Conservation (phyloP, 768 basidiomycete genomes). For the Kwoniella sp. region DNA sequence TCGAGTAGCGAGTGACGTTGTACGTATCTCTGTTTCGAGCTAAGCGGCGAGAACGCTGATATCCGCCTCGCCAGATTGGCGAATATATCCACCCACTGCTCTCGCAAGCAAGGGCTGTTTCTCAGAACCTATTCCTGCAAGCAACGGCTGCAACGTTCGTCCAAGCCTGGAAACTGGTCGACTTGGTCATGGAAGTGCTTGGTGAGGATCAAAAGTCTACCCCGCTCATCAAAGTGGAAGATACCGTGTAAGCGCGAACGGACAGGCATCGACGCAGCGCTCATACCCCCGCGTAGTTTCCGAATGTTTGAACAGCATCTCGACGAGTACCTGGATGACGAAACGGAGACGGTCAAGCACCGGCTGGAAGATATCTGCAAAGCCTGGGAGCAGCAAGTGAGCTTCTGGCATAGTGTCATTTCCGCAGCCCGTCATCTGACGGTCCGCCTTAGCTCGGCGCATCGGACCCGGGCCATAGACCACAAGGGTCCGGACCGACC, state of each 20-base stretch:
- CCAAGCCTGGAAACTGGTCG: conserved; percentile 81
- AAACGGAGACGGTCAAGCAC: conserved; percentile 73
- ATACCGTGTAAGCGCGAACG: conserved; percentile 76
- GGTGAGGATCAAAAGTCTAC: conserved; percentile 29
- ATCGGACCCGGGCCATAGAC: conserved; percentile 11
- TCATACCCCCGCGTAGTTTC: no score
- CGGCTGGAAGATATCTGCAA: conserved; percentile 70
- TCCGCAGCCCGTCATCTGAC: not conserved
- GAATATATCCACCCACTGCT: conserved; percentile 81
- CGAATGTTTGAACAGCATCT: conserved; percentile 93
- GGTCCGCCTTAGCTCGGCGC: conserved; percentile 27
- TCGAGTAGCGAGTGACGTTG: conserved; percentile 74
- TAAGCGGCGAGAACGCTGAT: not conserved
- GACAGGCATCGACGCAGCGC: no score
- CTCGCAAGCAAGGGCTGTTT: conserved; percentile 69
- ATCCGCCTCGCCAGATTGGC: conserved; percentile 58
- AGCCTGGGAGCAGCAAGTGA: conserved; percentile 63
- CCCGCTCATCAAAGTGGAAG: conserved; percentile 57
- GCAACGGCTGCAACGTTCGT: conserved; percentile 85
- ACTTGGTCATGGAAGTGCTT: conserved; percentile 61
- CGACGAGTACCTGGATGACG: conserved; percentile 96
- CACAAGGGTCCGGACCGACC: conserved; percentile 49
- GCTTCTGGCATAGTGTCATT: conserved; percentile 6
- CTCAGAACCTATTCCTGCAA: conserved; percentile 65
- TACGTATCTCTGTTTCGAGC: conserved; percentile 27